Evolutionary conservation across 2,329 filamentous ascomycete species (phyloP).

Genomic region (Samsoniella hepiali): DNA sequence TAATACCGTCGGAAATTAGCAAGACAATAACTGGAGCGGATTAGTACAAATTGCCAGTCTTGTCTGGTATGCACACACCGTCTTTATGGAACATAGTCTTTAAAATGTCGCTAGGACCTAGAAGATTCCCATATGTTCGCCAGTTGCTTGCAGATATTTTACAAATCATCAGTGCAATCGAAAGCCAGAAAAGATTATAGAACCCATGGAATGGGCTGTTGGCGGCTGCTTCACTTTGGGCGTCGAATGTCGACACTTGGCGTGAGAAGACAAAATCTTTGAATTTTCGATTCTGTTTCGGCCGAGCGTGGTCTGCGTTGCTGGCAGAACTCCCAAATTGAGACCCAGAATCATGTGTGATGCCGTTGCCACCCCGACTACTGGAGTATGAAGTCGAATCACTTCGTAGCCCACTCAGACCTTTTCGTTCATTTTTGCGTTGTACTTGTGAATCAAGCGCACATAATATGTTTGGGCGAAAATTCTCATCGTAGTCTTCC

Average conservation of each 20-base stretch:
- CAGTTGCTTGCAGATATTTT: constrained; percentile 68
- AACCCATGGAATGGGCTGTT: constrained; percentile 75
- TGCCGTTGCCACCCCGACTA: not conserved
- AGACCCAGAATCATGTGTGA: constrained; percentile 25
- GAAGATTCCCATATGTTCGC: constrained; percentile 61
- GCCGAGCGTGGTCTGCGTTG: constrained; percentile 9
- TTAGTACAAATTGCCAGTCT: not conserved
- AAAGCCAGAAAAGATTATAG: constrained; percentile 76
- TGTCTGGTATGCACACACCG: constrained; percentile 29
- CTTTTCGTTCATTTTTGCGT: not conserved
- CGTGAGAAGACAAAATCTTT: constrained; percentile 64
- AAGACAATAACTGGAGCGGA: constrained; percentile 45
- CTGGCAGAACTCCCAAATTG: constrained; percentile 19
- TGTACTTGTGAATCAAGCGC: not conserved
- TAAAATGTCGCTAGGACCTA: constrained; percentile 71
- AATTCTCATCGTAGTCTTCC: constrained; percentile 44
- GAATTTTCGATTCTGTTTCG: constrained; percentile 30
- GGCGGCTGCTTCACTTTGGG: constrained; percentile 61
- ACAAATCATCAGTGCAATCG: constrained; percentile 62
- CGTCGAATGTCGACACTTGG: constrained; percentile 71
- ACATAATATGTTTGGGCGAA: constrained; percentile 28
- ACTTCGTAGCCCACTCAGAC: not conserved
- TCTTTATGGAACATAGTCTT: constrained; percentile 60
- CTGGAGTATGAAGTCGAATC: not conserved
- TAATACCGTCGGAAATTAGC: constrained; percentile 62